phyloP scores from a whole-genome alignment of 2,329 filamentous ascomycete species.

The Microcyclospora tardicrescens region DNA sequence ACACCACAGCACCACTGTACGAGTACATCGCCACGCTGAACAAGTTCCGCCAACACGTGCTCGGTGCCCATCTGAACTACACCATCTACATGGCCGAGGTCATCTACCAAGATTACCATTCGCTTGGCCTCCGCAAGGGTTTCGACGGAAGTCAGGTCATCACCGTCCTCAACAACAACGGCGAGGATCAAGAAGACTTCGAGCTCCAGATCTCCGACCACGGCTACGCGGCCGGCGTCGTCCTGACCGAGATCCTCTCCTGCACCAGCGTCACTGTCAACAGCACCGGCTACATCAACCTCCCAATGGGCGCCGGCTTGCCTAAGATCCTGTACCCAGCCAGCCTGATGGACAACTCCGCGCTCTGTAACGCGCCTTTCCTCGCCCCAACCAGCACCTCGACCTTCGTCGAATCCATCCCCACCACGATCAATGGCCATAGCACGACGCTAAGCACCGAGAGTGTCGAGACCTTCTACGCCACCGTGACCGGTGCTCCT shows the following conservation, averaged over 20 bases:
- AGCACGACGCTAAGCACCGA: too few species aligned
- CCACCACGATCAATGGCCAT: too few species aligned
- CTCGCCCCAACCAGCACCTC: constrained; percentile 1
- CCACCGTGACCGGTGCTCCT: too few species aligned
- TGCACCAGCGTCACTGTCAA: constrained; percentile 20
- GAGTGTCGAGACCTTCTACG: too few species aligned
- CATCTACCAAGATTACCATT: constrained; percentile 32
- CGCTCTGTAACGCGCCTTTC: constrained; percentile 11
- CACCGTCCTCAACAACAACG: constrained; percentile 32
- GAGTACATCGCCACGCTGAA: constrained; percentile 29
- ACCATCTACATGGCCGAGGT: constrained; percentile 29
- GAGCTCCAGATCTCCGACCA: constrained; percentile 24
- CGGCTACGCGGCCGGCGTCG: constrained; percentile 15
- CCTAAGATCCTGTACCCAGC: constrained; percentile 24
- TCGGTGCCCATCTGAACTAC: constrained; percentile 27
- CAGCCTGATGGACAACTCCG: constrained; percentile 11
- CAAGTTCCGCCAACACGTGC: constrained; percentile 30
- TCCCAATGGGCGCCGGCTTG: constrained; percentile 23
- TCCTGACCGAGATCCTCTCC: constrained; percentile 22
- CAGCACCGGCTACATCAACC: constrained; percentile 14
- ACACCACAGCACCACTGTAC: constrained; percentile 29
- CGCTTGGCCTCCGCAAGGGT: constrained; percentile 35
- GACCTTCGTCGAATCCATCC: background rate
- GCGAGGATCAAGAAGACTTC: constrained; percentile 19
- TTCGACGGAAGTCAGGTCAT: constrained; percentile 28